These are phyloP conservation scores for Fonsecaea pedrosoi DNA, from an alignment of 2,329 filamentous ascomycete species.

Conservation along the genomic window DNA sequence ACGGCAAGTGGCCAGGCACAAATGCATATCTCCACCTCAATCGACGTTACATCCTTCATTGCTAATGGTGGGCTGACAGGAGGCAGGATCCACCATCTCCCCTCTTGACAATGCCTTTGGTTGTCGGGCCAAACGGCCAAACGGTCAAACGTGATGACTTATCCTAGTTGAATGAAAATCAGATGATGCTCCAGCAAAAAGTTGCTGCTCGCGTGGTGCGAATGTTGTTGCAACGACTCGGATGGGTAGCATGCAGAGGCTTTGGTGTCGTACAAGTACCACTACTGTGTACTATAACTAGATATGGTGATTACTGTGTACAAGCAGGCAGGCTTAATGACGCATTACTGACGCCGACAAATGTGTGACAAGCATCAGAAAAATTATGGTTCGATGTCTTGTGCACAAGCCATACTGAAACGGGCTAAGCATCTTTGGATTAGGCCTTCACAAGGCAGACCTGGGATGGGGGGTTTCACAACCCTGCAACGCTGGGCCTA, in stretches of 20 bases:
- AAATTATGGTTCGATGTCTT: not conserved
- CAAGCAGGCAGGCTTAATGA: not conserved
- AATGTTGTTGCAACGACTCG: not conserved
- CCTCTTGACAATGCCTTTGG: no score
- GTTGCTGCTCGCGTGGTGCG: not conserved
- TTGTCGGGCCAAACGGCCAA: not conserved
- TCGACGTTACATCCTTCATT: constrained; percentile 15
- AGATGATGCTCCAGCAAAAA: not conserved
- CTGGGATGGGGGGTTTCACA: not conserved
- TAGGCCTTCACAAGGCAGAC: not conserved
- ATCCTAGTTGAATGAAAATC: not conserved
- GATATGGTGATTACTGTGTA: not conserved
- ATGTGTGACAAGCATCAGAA: not conserved
- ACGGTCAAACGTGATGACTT: not conserved
- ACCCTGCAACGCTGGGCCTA: not conserved
- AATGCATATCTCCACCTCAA: constrained; percentile 13
- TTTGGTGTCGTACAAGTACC: not conserved
- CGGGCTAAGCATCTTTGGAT: constrained; percentile 1
- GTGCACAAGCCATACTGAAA: not conserved
- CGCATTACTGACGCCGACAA: constrained; percentile 20
- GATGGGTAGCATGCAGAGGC: not conserved
- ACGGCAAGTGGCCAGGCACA: constrained; percentile 15
- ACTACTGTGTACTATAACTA: no score
- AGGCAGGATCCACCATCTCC: not conserved
- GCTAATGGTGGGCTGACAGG: constrained; percentile 8